Percentiles rank a stretch among this genome's conserved stretches.
phyloP scores from a whole-genome alignment of 306 rosid species.

The Prunus padus region DNA sequence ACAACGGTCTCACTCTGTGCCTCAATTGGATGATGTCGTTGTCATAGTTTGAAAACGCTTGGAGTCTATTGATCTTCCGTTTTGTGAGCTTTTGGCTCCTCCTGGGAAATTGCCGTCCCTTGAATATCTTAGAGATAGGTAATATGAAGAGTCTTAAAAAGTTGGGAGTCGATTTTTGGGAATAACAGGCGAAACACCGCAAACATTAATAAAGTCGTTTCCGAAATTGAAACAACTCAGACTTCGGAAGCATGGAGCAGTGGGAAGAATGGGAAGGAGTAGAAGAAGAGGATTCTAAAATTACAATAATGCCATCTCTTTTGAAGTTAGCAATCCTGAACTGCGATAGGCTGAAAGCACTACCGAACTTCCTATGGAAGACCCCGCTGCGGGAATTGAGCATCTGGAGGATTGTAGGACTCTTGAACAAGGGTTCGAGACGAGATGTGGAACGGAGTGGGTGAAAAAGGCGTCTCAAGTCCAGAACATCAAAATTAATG shows the following conservation, averaged over 20 bases:
- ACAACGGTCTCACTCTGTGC: neutral
- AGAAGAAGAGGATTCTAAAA: neutral
- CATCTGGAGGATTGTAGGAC: accelerated
- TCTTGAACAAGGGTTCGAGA: neutral
- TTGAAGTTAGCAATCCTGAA: accelerated
- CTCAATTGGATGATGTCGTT: neutral
- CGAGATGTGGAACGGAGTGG: neutral
- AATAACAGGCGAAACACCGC: neutral
- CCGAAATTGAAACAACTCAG: neutral
- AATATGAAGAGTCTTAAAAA: neutral
- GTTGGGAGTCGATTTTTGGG: conserved; percentile 3
- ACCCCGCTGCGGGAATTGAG: neutral
- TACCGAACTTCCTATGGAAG: conserved; percentile 11
- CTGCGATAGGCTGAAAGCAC: neutral
- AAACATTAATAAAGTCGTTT: neutral
- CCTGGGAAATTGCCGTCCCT: neutral
- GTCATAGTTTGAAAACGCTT: neutral
- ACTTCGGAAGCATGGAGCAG: accelerated
- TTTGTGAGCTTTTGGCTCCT: neutral
- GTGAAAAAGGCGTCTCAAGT: neutral
- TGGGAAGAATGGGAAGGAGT: conserved; percentile 10
- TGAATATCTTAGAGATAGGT: neutral
- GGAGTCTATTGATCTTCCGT: accelerated
- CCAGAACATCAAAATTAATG: neutral
- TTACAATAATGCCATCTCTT: conserved; percentile 9